Evolutionary conservation across 192 early-diverging fungal species (phyloP), one percentile per base, ranked within the genome.

Genomic region (Entrophospora sp.): DNA sequence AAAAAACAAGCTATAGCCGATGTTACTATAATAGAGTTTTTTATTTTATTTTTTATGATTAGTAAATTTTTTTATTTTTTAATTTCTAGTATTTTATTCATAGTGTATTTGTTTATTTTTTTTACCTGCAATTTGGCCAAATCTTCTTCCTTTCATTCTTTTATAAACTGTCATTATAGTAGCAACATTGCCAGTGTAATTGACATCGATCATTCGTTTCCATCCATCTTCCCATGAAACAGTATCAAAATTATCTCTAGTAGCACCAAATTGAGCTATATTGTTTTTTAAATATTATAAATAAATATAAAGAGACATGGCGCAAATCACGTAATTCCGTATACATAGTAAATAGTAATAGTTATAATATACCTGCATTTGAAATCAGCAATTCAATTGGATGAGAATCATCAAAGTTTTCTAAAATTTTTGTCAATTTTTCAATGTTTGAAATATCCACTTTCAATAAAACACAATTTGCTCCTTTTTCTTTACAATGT

Each of bases 111-210:
- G n/a, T n/a, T n/a, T n/a, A n/a, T n/a, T n/a, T n/a, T n/a, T n/a
- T n/a, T n/a, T n/a, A n/a, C 30, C 51, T 16, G 71, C 71, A 48
- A 72, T 72, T 40, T 72, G 71, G 32, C 71, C 71, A 16, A 12
- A 13, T 2, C 45, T 43, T 32, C 60, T 32, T 38, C 36, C n/a
- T 27, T 57, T 45, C 66, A 68, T 68, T 36, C 46, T 49, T 63
- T 68, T 61, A 42, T 42, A 72, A 24, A 40, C 66, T 14, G 71
- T 43, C 43, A 68, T 64, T 9, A 64, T 22, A 38, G 59, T 67
- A 36, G 49, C 49, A 48, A 72, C 30, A 22, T 58, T 48, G 5
- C 71, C 71, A 27, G 30, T 14, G 7, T 31, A 35, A 31, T 66
- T 66, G 2, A 66, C 64, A n/a, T 66, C 64, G 13, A 66, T 52